Evolutionary conservation across 768 basidiomycete genomes (phyloP).

Genomic region (Strobilomyces echinocephalus): DNA sequence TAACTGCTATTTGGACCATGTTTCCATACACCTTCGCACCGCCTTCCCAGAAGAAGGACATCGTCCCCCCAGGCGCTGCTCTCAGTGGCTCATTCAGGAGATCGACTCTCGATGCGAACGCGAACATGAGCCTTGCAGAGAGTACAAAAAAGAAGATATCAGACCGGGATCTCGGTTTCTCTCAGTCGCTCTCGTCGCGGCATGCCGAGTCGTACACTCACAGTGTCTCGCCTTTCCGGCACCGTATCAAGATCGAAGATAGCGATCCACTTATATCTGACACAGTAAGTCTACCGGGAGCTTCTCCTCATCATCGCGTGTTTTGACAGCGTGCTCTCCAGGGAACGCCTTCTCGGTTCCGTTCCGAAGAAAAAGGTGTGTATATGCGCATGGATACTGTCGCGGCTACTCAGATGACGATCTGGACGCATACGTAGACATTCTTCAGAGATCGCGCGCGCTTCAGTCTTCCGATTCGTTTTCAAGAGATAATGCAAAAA

Average conservation of each 20-base stretch:
- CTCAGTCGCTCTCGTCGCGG: slow-evolving; percentile 11
- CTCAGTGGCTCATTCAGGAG: slow-evolving; percentile 10
- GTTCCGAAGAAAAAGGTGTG: slow-evolving; percentile 19
- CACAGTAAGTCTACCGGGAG: slow-evolving; percentile 5
- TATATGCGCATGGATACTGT: slow-evolving; percentile 14
- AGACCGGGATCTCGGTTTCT: slow-evolving; percentile 4
- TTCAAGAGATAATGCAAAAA: slow-evolving; percentile 7
- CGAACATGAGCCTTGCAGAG: slow-evolving; percentile 8
- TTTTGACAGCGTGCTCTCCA: neutral
- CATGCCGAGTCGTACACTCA: slow-evolving; percentile 9
- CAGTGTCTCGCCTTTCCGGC: slow-evolving; percentile 6
- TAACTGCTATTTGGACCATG: neutral
- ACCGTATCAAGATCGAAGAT: slow-evolving; percentile 1
- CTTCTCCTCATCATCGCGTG: neutral
- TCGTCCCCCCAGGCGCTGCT: neutral
- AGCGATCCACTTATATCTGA: neutral
- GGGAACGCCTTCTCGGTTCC: slow-evolving; percentile 9
- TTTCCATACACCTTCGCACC: slow-evolving; percentile 18
- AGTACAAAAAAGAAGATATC: slow-evolving; percentile 1
- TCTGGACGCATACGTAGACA: slow-evolving; percentile 16
- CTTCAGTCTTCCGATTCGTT: neutral
- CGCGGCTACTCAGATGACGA: neutral
- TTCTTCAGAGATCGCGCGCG: neutral
- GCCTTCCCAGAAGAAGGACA: slow-evolving; percentile 10
- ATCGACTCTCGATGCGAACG: slow-evolving; percentile 1